Base-by-base conservation (phyloP, 768 basidiomycete species). In the Cystofilobasidium ferigula region DNA sequence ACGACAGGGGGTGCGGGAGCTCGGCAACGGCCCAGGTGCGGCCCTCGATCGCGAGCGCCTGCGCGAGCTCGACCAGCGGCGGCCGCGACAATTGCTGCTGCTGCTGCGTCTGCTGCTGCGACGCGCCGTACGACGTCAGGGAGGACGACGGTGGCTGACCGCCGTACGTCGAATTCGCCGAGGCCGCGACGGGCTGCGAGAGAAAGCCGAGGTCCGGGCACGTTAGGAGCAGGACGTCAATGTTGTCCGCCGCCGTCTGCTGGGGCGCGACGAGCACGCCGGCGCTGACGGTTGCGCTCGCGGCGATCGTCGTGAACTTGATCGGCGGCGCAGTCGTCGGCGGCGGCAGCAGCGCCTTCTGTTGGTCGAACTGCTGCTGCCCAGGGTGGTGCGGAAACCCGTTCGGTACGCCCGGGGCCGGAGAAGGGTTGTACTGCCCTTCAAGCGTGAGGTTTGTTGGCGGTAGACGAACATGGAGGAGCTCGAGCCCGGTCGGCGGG, bases 401-500 rank as follows among this genome's bases (percentile, higher is more conserved):
- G 70, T 71, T 47, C 64, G 70, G 71, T 69, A 56, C 61, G 48
- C 38, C 61, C 80, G 77, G 8, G 18, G 51, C 45, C 84, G 81
- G 10, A 87, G 87, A 71, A 89, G 87, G 26, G 51, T 16, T 54
- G 28, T 28, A 28, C 51, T 28, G 51, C 18, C 51, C 51, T 45
- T 86, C 81, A 35, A 89, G 78, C 74, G 69, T 30, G 57, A 66
- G 73, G 54, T 85, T 86, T 47, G 81, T 76, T 1, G 87, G 88
- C 43, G 88, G 86, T 30, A 89, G 78, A 67, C 90, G 84, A 47
- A 94, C 84, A 73, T 93, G 89, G 42, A 82, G 73, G 38, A 93
- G 81, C 69, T 86, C 83, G 42, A 90, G 78, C 42, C 81, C 56
- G 76, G 30, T 83, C 2, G 71, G 68, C 26, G 71, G 70, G 69